Base-by-base conservation (phyloP, 371 early-diverging fungal species). In the Circinella umbellata region DNA sequence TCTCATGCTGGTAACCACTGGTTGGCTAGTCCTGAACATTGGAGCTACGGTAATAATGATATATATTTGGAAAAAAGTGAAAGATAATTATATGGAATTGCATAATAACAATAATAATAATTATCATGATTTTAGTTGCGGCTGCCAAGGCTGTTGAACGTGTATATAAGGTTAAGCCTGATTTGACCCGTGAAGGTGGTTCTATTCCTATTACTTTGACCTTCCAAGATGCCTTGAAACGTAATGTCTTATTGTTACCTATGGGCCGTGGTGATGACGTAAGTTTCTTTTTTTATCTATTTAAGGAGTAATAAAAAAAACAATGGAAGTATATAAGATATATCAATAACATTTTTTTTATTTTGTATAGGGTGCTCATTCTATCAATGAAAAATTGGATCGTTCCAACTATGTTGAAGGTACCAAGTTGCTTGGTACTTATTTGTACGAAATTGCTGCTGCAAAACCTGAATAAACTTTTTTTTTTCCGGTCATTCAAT, bases 151-250 rank as follows among this genome's bases (percentile, higher is more conserved):
- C 99, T 69, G 92, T 94, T 62, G 92, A 97, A 85, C 89, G 84
- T 63, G 95, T 98, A 34, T 97, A 91, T 79, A 87, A 89, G 61
- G 91, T 92, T 72, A 92, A 88, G 81, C 99, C 99, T 67, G 99
- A 98, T 73, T 86, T 93, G 76, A 98, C 98, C 34, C 92, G 99
- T 76, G 99, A 98, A 88, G 99, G 97, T 70, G 96, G 98, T 10
- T 94, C 95, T 49, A 98, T 98, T 73, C 99, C 99, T n/a, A 96
- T 98, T 27, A 98, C 98, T 13, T 86, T 98, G 69, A 95, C 96
- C 27, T 98, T 98, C 90, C 95, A 97, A 88, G 96, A 97, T 74
- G 93, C 94, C 38, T 86, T 98, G 36, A 81, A 93, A 66, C 93
- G 93, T 88, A 95, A 92, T 76, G 96, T 97, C 27, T 79, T 97